Evolutionary conservation across 1,139 yeast species (phyloP).

Genomic region (Debaryomyces sp.): DNA sequence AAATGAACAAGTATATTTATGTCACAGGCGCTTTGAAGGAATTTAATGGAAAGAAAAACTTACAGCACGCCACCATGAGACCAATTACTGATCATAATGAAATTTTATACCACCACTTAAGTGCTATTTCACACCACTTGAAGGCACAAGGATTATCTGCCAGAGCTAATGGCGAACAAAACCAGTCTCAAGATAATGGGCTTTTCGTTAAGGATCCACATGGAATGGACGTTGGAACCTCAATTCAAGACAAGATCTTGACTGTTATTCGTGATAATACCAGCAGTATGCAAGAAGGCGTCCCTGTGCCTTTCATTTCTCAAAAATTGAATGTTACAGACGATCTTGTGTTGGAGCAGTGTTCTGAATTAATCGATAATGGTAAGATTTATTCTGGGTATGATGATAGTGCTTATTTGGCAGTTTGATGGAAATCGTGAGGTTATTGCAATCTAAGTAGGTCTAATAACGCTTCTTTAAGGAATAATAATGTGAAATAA

Average conservation of each 20-base stretch:
- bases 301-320: conserved; percentile 62
- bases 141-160: conserved; percentile 47
- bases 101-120: conserved; percentile 73
- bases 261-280: conserved; percentile 54
- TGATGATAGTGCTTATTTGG: conserved; percentile 63
- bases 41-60: conserved; percentile 65
- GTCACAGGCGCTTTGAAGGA: conserved; percentile 75
- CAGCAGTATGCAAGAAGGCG: conserved; percentile 70
- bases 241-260: conserved; percentile 47
- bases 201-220: conserved; percentile 52
- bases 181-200: conserved; percentile 22
- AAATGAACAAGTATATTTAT: conserved; percentile 55
- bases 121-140: conserved; percentile 67
- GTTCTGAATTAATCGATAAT: conserved; percentile 58
- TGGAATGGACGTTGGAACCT: conserved; percentile 25
- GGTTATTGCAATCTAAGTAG: not conserved
- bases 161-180: conserved; percentile 12
- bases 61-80: conserved; percentile 66
- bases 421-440: conserved; percentile 36
- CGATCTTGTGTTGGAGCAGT: conserved; percentile 50
- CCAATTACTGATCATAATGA: conserved; percentile 72
- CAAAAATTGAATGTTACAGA: conserved; percentile 54
- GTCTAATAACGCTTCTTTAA: not conserved
- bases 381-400: conserved; percentile 70
- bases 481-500: not conserved